A percentile compares a stretch with the other conserved stretches of the same genome.
Evolutionary conservation across 306 rosid species (phyloP).

Genomic region (Cicer chorassanicum): DNA sequence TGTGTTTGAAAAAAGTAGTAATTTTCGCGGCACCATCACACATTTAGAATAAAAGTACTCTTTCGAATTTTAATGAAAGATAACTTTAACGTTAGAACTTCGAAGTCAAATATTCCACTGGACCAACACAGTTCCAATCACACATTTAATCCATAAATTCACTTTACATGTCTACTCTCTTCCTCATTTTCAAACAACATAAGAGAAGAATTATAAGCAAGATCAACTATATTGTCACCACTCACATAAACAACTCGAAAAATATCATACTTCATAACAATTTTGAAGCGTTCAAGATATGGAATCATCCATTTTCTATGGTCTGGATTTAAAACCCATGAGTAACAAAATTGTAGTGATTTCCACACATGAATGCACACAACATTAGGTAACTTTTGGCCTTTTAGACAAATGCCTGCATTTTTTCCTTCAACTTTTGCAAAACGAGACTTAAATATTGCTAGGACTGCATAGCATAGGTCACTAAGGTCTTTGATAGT

Average conservation of each 20-base stretch:
- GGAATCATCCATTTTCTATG: constrained; percentile 59
- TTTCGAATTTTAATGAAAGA: not conserved
- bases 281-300: constrained; percentile 63
- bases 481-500: constrained; percentile 48
- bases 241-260: constrained; percentile 65
- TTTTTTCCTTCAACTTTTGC: constrained; percentile 57
- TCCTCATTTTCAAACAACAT: constrained; percentile 54
- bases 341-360: constrained; percentile 67
- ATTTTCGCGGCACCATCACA: not conserved
- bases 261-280: constrained; percentile 68
- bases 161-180: constrained; percentile 43
- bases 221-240: constrained; percentile 39
- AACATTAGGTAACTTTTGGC: constrained; percentile 56
- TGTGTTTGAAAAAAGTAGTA: not conserved
- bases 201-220: constrained; percentile 44
- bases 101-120: not conserved
- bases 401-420: constrained; percentile 70
- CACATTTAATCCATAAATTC: not conserved
- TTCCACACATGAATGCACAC: constrained; percentile 72
- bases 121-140: not conserved
- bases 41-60: not conserved
- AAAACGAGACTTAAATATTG: constrained; percentile 60
- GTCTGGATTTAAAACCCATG: constrained; percentile 63
- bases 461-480: constrained; percentile 63
- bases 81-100: not conserved